Evolutionary conservation across 108 stramenopile species (phyloP), one percentile per base, ranked within the genome.

Genomic region (Mediolabrus comicus): DNA sequence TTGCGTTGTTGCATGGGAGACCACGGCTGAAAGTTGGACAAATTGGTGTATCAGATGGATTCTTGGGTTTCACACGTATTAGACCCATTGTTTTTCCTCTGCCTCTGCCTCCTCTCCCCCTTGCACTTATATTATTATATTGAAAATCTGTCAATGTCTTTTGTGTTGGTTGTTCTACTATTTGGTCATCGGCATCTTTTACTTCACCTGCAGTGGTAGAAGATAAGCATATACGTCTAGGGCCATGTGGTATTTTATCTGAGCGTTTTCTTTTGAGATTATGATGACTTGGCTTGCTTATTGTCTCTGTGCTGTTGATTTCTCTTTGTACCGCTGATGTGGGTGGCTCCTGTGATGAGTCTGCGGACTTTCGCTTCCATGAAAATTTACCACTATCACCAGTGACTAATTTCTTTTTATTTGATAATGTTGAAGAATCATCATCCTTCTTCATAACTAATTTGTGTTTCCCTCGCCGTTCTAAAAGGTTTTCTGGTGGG

Each of bases 21-120:
- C 91, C 91, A 49, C 73, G 53, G n/a, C 77, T 62, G 57, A 85
- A 88, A 0, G 76, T 80, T 16, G 81, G 79, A 59, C 91, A 92
- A 16, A 92, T 83, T 6, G 83, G 79, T 59, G 78, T 85, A 13
- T 67, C 72, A 0, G 65, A 25, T 56, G 53, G 51, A 56, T 79
- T 59, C 35, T 67, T 31, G 35, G 82, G 80, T 62, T 82, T 72
- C 14, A 86, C 84, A 28, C 88, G 81, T 12, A 89, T 84, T 13
- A 89, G 79, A 12, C 88, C 88, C 82, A 86, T 84, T 25, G 70
- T 83, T 51, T 65, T 71, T 13, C 53, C 68, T n/a, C 49, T n/a
- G 31, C 74, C 67, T 30, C 56, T 41, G 17, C 51, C 53, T 34
- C 43, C 58, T 24, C 53, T 22, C 32, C 41, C 59, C 33, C 69